These are phyloP conservation scores for Trametes villosa DNA, from an alignment of 768 basidiomycete genomes.

Conservation along the genomic window DNA sequence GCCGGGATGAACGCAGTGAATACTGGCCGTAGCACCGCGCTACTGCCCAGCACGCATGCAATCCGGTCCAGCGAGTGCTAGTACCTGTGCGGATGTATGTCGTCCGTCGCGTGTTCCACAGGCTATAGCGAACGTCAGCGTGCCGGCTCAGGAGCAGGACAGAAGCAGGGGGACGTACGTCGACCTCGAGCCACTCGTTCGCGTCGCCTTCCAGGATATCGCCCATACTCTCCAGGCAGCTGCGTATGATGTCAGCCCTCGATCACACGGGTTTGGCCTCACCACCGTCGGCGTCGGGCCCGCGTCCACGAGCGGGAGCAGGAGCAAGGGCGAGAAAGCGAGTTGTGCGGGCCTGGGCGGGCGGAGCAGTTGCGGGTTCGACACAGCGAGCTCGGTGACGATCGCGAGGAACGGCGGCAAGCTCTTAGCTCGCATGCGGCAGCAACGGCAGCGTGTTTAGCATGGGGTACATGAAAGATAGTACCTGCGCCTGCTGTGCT, in stretches of 20 bases:
- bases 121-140: slow-evolving; percentile 47
- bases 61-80: slow-evolving; percentile 85
- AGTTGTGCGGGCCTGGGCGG: slow-evolving; percentile 72
- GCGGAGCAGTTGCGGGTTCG: slow-evolving; percentile 72
- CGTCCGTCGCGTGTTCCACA: slow-evolving; percentile 63
- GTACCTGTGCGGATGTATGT: slow-evolving; percentile 72
- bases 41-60: slow-evolving; percentile 79
- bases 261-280: slow-evolving; percentile 51
- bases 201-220: slow-evolving; percentile 69
- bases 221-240: slow-evolving; percentile 82
- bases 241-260: slow-evolving; percentile 76
- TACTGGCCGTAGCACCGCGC: slow-evolving; percentile 73
- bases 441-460: slow-evolving; percentile 73
- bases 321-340: slow-evolving; percentile 70
- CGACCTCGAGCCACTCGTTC: slow-evolving; percentile 69
- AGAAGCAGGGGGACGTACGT: slow-evolving; percentile 53
- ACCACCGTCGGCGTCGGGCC: slow-evolving; percentile 58
- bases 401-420: slow-evolving; percentile 69
- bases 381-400: slow-evolving; percentile 70
- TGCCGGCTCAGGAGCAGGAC: background rate
- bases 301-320: slow-evolving; percentile 66
- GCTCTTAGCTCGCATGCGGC: slow-evolving; percentile 49
- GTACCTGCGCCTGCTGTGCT: slow-evolving; percentile 61
- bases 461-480: slow-evolving; percentile 68
- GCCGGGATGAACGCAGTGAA: slow-evolving; percentile 84